Evolutionary conservation across 306 rosid genomes (phyloP).

Genomic region (Biancaea sappan): DNA sequence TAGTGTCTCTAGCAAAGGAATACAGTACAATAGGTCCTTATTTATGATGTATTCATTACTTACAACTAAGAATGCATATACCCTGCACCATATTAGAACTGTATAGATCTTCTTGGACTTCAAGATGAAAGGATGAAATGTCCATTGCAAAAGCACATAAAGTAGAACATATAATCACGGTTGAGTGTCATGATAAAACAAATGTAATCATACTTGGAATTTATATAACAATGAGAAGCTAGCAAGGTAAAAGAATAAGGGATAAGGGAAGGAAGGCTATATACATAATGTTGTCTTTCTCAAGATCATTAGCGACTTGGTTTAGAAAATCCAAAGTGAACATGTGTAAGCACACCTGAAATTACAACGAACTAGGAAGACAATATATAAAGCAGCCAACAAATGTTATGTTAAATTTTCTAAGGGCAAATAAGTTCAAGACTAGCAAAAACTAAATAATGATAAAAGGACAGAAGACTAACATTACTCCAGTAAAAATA

Average conservation of each 20-base stretch:
- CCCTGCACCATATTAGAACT: conserved; percentile 96
- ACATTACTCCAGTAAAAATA: conserved; percentile 99
- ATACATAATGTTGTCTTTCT: conserved; percentile 89
- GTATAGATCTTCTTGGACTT: conserved; percentile 95
- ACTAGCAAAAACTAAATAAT: conserved; percentile 28
- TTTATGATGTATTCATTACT: conserved; percentile 39
- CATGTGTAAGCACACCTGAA: conserved; percentile 98
- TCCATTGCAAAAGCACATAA: conserved; percentile 80
- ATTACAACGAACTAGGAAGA: conserved; percentile 36
- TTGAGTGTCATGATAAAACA: not conserved
- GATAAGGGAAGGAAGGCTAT: conserved; percentile 26
- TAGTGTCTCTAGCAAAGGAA: not conserved
- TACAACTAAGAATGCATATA: conserved; percentile 90
- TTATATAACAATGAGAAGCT: conserved; percentile 22
- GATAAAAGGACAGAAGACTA: conserved; percentile 43
- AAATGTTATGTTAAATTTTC: conserved; percentile 13
- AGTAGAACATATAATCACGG: not conserved
- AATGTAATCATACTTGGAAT: conserved; percentile 17
- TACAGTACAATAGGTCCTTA: not conserved
- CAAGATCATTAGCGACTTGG: conserved; percentile 97
- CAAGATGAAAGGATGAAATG: conserved; percentile 88
- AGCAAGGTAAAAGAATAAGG: conserved; percentile 24
- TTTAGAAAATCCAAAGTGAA: conserved; percentile 92
- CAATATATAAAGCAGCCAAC: conserved; percentile 8
- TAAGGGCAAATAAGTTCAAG: not conserved